Evolutionary conservation across 495 filamentous ascomycete genomes (phyloP).

Genomic region (Hyaloscypha finlandica): DNA sequence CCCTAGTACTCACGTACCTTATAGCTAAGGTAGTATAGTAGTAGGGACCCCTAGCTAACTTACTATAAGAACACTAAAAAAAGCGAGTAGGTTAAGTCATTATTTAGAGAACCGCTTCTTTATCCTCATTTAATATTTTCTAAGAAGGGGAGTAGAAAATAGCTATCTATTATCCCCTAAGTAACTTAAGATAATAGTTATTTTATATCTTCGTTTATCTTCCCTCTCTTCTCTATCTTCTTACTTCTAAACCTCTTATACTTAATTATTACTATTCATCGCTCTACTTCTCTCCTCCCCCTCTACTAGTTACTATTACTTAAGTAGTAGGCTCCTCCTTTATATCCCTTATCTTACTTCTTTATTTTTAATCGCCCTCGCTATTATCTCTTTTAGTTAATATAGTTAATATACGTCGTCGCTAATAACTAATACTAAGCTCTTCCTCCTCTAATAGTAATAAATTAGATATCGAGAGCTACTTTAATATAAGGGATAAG

Average conservation of each 20-base stretch:
- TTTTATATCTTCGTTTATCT: too few relatives aligned
- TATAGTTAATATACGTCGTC: conserved; percentile 18
- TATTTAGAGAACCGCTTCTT: too few relatives aligned
- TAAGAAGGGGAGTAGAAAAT: too few relatives aligned
- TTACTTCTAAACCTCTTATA: conserved; percentile 23
- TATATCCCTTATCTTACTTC: conserved; percentile 9
- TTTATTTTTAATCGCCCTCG: conserved; percentile 19
- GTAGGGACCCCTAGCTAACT: too few relatives aligned
- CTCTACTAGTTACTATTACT: conserved; percentile 18
- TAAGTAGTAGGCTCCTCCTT: conserved; percentile 22
- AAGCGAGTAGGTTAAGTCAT: too few relatives aligned
- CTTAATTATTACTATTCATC: conserved; percentile 13
- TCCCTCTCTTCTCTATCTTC: conserved; percentile 20
- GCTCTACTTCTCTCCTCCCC: conserved; percentile 16
- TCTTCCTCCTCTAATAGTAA: conserved; percentile 18
- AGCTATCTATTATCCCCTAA: too few relatives aligned
- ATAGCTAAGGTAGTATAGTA: too few relatives aligned
- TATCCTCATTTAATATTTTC: too few relatives aligned
- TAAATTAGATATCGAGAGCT: conserved; percentile 24
- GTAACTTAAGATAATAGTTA: too few relatives aligned
- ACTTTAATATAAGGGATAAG: conserved; percentile 22
- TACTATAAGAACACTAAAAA: too few relatives aligned
- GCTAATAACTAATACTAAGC: conserved; percentile 21
- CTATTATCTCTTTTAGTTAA: conserved; percentile 11
- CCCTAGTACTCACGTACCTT: too few relatives aligned